phyloP scores from a whole-genome alignment of 331 rosid genomes.

The Pyrus hybrid region DNA sequence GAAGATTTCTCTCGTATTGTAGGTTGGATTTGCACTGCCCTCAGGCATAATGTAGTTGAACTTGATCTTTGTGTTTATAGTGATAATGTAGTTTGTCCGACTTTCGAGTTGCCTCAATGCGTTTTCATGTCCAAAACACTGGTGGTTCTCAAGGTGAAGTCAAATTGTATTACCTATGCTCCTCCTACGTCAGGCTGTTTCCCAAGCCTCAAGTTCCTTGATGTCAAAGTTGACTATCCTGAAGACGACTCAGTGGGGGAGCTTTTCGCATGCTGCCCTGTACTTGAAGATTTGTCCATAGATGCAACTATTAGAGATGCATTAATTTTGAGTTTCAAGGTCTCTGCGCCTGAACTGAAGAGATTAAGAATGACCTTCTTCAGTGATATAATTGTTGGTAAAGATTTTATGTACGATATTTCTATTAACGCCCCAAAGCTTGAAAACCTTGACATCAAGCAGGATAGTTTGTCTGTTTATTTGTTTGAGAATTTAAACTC shows the following conservation, averaged over 20 bases:
- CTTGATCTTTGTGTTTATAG: background rate
- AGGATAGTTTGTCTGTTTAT: background rate
- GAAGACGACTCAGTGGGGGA: background rate
- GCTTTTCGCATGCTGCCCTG: background rate
- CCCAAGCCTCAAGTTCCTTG: background rate
- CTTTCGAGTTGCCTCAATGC: slow-evolving; percentile 1
- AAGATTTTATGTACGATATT: background rate
- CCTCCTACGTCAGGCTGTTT: background rate
- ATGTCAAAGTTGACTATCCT: background rate
- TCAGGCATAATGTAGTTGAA: background rate
- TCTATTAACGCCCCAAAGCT: background rate
- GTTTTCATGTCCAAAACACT: background rate
- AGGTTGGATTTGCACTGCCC: background rate
- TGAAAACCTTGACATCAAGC: background rate
- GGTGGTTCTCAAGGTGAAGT: background rate
- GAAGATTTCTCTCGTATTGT: background rate
- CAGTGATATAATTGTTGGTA: background rate
- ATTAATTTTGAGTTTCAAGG: background rate
- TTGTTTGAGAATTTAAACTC: background rate
- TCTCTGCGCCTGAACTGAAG: background rate
- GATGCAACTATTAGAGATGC: background rate
- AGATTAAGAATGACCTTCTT: background rate
- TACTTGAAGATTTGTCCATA: background rate
- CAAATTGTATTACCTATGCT: background rate
- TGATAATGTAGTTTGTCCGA: background rate